These are phyloP conservation scores for Backusella tarrabulga DNA, from an alignment of 192 early-diverging fungal species.

Conservation along the genomic window DNA sequence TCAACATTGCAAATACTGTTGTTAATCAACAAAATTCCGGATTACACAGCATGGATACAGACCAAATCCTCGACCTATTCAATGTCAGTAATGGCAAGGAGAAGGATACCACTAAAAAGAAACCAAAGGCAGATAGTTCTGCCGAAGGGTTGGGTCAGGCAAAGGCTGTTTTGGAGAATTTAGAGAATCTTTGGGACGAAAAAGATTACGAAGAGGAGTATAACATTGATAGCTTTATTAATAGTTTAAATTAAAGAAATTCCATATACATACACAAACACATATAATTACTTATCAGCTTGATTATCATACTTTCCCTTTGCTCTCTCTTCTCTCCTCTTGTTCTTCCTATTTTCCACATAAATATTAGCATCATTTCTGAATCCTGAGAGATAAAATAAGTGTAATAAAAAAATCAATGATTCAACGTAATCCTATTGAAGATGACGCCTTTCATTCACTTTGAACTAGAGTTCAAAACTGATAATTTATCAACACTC, in stretches of 20 bases:
- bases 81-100: constrained; percentile 55
- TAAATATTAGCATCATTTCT: neutral
- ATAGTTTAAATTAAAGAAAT: constrained; percentile 41
- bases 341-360: neutral
- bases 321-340: neutral
- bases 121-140: constrained; percentile 15
- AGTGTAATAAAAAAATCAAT: neutral
- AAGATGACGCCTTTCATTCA: too few species aligned
- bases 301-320: neutral
- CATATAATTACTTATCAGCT: neutral
- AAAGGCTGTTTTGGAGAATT: constrained; percentile 70
- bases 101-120: constrained; percentile 41
- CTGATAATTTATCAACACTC: too few species aligned
- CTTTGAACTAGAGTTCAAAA: too few species aligned
- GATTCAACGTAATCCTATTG: neutral
- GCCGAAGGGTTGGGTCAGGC: constrained; percentile 57
- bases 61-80: constrained; percentile 94
- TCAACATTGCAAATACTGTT: constrained; percentile 93
- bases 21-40: constrained; percentile 97
- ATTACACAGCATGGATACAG: constrained; percentile 92
- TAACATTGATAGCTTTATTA: constrained; percentile 78
- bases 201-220: constrained; percentile 86
- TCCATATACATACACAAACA: neutral
- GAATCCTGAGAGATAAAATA: neutral
- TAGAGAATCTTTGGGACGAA: constrained; percentile 91